Base-by-base conservation (phyloP, 345 rosid species). In the Brassica incana region DNA sequence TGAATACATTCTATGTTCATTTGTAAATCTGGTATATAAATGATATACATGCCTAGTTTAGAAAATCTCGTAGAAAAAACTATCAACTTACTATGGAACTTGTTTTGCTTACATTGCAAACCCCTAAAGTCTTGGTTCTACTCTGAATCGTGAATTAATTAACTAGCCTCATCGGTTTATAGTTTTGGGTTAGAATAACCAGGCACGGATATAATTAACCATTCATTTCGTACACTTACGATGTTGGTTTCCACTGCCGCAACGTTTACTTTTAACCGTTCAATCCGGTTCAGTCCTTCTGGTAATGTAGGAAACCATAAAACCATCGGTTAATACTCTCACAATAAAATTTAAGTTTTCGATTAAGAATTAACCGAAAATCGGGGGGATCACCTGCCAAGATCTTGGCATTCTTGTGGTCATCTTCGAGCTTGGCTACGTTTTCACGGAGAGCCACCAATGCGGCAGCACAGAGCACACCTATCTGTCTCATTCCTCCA, bases 401-500 rank as follows among this genome's bases (percentile, higher is more conserved):
- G 54, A 78, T 71, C 85, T 86, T 93, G 1, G 98, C 89, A 63
- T 88, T 95, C 85, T 85, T 89, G 86, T 93, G 99, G 82, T 95
- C 98, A 23, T 69, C 83, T 2, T 85, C 88, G 0, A 93, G 99
- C 86, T 93, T 91, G 43, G 67, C 73, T 6, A 89, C 79, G 48
- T 88, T 90, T 50, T 95, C 90, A 66, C 84, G 87, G 52, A 95
- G 72, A 5, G 96, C 96, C 35, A 93, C 91, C 60, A 93, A 78
- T 27, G 93, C 99, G 2, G 97, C 96, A 1, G 96, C 93, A 54
- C 97, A 93, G 32, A 95, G 86, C 77, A 91, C 79, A 14, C 99
- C 98, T 0, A 90, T 69, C 83, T 90, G 99, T 81, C 98, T 87
- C 99, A 95, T 93, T 68, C 98, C 98, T 23, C 99, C 99, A 18